phyloP scores from a whole-genome alignment of 768 basidiomycete genomes.

The Leucosporidium yakuticum region DNA sequence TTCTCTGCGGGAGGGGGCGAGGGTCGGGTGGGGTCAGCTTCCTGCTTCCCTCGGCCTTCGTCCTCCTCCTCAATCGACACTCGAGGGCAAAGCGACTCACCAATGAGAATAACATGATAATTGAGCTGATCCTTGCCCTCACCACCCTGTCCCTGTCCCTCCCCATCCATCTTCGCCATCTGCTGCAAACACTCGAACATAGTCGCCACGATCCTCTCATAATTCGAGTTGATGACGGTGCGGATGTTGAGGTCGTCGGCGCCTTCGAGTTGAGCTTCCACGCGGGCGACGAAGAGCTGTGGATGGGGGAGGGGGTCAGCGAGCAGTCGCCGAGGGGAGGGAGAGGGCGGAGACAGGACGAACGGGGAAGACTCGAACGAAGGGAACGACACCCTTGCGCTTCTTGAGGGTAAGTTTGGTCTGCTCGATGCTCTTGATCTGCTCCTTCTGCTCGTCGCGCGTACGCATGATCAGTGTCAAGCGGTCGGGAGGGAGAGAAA shows the following conservation, averaged over 20 bases:
- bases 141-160: conserved; percentile 50
- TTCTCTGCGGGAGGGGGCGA: conserved; percentile 58
- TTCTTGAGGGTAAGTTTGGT: conserved; percentile 89
- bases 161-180: conserved; percentile 91
- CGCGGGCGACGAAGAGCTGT: conserved; percentile 62
- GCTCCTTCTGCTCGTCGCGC: conserved; percentile 60
- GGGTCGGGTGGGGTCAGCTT: neutral
- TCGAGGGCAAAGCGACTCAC: conserved; percentile 49
- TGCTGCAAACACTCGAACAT: conserved; percentile 93
- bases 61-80: neutral
- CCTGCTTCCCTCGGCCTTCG: neutral
- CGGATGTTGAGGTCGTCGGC: conserved; percentile 71
- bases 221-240: conserved; percentile 66
- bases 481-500: conserved; percentile 21
- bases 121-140: conserved; percentile 97
- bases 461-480: neutral
- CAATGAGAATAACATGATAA: conserved; percentile 89
- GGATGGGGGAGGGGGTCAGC: neutral
- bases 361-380: conserved; percentile 84
- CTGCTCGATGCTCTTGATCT: conserved; percentile 79
- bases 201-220: conserved; percentile 77
- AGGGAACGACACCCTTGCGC: conserved; percentile 82
- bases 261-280: conserved; percentile 77
- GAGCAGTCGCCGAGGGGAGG: neutral
- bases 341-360: neutral